Percentiles rank a stretch among this genome's conserved stretches.
phyloP scores from a whole-genome alignment of 1,139 yeast species.

The Yamadazyma taylorii region DNA sequence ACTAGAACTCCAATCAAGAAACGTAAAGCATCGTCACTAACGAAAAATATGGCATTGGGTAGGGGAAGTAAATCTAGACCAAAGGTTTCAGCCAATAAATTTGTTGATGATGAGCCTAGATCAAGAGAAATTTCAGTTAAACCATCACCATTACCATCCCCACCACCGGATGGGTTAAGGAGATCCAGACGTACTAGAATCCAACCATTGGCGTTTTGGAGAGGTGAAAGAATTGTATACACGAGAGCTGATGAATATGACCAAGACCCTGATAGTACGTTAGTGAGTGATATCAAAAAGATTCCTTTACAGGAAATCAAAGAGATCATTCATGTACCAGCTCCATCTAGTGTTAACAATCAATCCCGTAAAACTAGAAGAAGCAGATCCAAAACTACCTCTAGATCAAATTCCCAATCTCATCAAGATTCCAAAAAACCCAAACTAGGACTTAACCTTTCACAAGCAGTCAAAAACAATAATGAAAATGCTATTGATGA shows the following conservation, averaged over 20 bases:
- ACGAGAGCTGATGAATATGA: slow-evolving; percentile 47
- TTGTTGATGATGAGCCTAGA: slow-evolving; percentile 4
- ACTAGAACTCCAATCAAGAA: background rate
- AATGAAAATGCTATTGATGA: slow-evolving; percentile 2
- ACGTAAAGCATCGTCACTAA: slow-evolving; percentile 19
- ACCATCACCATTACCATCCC: slow-evolving; percentile 44
- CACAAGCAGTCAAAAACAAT: slow-evolving; percentile 5
- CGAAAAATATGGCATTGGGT: slow-evolving; percentile 42
- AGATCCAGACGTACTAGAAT: slow-evolving; percentile 64
- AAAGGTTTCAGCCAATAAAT: slow-evolving; percentile 7
- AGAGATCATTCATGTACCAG: slow-evolving; percentile 55
- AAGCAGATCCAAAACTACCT: slow-evolving; percentile 11
- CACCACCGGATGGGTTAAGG: slow-evolving; percentile 47
- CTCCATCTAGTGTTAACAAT: slow-evolving; percentile 10
- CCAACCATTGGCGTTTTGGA: slow-evolving; percentile 83
- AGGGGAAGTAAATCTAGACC: slow-evolving; percentile 22
- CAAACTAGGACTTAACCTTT: slow-evolving; percentile 5
- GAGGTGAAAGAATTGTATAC: slow-evolving; percentile 74
- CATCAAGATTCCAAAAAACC: slow-evolving; percentile 8
- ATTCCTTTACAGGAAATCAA: slow-evolving; percentile 59
- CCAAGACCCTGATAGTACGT: slow-evolving; percentile 35
- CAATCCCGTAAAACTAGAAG: slow-evolving; percentile 8
- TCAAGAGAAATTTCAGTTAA: slow-evolving; percentile 13
- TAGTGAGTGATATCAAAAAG: slow-evolving; percentile 33
- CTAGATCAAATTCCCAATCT: slow-evolving; percentile 9